These are phyloP conservation scores for Diutina neorugosa DNA, from an alignment of 1,139 yeast genomes.

Conservation along the genomic window DNA sequence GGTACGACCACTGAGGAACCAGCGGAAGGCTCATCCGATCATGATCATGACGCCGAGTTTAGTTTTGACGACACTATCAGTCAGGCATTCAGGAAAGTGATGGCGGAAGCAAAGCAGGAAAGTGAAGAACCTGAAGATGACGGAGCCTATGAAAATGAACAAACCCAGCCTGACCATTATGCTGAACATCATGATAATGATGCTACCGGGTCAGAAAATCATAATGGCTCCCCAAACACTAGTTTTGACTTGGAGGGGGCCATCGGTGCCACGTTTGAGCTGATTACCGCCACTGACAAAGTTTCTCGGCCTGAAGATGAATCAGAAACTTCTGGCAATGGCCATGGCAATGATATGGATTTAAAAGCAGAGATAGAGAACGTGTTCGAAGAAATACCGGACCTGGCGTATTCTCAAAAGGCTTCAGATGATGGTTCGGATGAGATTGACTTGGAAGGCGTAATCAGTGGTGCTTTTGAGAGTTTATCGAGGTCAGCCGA, in stretches of 20 bases:
- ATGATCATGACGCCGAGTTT: background rate
- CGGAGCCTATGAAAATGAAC: background rate
- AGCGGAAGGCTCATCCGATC: background rate
- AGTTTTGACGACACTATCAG: constrained; percentile 1
- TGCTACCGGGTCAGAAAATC: background rate
- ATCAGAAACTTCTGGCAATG: background rate
- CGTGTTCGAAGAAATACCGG: background rate
- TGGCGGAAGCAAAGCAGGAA: constrained; percentile 1
- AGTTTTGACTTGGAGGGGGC: background rate
- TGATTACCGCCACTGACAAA: background rate
- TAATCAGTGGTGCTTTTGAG: constrained; percentile 22
- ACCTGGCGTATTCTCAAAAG: background rate
- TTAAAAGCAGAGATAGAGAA: background rate
- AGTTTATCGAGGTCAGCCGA: background rate
- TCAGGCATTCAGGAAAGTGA: background rate
- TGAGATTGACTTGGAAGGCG: constrained; percentile 7
- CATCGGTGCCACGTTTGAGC: background rate
- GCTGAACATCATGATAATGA: background rate
- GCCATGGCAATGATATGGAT: background rate
- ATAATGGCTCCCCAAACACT: background rate
- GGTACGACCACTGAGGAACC: background rate
- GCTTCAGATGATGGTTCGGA: background rate
- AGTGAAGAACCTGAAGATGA: background rate
- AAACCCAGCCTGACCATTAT: background rate
- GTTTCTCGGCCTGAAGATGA: background rate